A percentile compares a stretch with the other conserved stretches of the same genome.
Conservation (phyloP, 495 filamentous ascomycete genomes). For the Cercophora scortea region DNA sequence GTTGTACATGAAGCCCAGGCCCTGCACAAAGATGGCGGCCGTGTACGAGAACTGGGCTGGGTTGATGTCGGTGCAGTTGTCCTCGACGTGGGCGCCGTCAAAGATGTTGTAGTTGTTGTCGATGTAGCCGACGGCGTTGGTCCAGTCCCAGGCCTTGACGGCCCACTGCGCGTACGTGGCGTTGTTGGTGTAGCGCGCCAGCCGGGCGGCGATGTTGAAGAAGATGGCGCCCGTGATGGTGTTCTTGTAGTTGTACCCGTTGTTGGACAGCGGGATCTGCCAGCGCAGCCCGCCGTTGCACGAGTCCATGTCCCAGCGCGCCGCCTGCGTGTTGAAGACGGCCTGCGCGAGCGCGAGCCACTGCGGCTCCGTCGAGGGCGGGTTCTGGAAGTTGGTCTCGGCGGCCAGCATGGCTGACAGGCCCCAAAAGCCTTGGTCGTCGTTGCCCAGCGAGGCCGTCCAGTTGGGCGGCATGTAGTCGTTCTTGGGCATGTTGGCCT, state of each 20-base stretch:
- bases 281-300: constrained; percentile 66
- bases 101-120: constrained; percentile 49
- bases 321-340: constrained; percentile 57
- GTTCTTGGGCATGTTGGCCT: constrained; percentile 48
- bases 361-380: constrained; percentile 41
- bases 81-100: constrained; percentile 52
- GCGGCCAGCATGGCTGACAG: constrained; percentile 60
- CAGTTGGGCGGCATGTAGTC: constrained; percentile 62
- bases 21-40: constrained; percentile 54
- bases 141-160: constrained; percentile 56
- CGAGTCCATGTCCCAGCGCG: constrained; percentile 49
- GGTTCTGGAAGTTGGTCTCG: constrained; percentile 55
- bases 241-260: constrained; percentile 75
- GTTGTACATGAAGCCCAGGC: constrained; percentile 63
- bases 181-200: constrained; percentile 62
- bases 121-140: constrained; percentile 48
- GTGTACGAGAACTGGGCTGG: constrained; percentile 59
- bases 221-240: constrained; percentile 60
- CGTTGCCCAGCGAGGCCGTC: constrained; percentile 60
- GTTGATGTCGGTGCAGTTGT: constrained; percentile 47
- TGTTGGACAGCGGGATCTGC: constrained; percentile 66
- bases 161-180: constrained; percentile 63
- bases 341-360: constrained; percentile 64
- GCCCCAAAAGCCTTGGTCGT: constrained; percentile 68
- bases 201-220: constrained; percentile 63